Evolutionary conservation across 805 yeast species (phyloP), one percentile per base, ranked within the genome.

Genomic region (Priceomyces haplophilus): DNA sequence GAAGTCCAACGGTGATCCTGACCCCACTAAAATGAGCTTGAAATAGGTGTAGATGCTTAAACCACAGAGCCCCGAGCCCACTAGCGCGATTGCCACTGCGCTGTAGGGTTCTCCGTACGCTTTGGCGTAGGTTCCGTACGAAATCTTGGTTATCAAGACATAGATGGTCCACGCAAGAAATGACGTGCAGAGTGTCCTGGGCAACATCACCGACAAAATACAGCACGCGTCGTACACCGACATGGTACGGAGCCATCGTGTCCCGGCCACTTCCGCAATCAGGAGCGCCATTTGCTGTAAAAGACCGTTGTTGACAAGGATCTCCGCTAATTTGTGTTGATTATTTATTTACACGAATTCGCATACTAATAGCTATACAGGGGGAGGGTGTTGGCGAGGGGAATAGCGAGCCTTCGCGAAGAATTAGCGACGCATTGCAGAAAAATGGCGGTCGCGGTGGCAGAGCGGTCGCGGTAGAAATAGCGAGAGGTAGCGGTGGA

Each of bases 1-100:
- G 49, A 67, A 81, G 47, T 83, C 88, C 15, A 66, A 46, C 0
- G 91, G 88, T 13, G 83, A 77, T 0, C 91, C 91, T 0, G 85
- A 74, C 0, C 88, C 88, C 1, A 62, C 61, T 1, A 25, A n/a
- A 1, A 82, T 67, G 3, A 82, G 76, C 47, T 65, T 60, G 55
- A 64, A 78, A 55, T 84, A 84, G 1, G 84, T 65, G 49, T 70
- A 69, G 3, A 82, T 35, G 16, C 73, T 67, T 12, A 75, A 53
- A 0, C 41, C 18, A 23, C 67, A 69, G 8, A 77, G 52, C 12
- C 50, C 19, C 0, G 63, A 19, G 0, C 67, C 67, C 3, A 60
- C 16, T 0, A 61, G 24, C 2, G 54, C 54, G 0, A 67, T 24
- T 0, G 53, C 2, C 4, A 46, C 8, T 7, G 57, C 62, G 3